Percentiles rank a stretch among this genome's conserved stretches.
phyloP scores from a whole-genome alignment of 176 grass and related monocot genomes.

The Lolium rigidum region DNA sequence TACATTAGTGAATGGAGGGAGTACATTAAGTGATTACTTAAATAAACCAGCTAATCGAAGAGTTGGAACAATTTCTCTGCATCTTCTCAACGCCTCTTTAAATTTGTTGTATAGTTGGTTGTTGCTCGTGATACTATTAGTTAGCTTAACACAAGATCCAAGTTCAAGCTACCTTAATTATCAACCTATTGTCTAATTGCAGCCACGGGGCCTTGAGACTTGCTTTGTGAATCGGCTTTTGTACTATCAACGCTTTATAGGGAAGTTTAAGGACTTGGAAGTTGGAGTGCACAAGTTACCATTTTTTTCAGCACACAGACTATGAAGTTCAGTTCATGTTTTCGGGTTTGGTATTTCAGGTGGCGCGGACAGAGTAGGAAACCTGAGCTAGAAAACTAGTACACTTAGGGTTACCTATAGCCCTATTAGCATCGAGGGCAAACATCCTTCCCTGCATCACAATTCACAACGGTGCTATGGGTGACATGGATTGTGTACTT shows the following conservation, averaged over 20 bases:
- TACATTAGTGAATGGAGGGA: too few species aligned
- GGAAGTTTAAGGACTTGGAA: background rate
- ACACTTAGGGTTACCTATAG: background rate
- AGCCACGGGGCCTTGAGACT: background rate
- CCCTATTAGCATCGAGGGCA: background rate
- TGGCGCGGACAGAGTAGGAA: background rate
- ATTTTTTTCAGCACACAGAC: background rate
- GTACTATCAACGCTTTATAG: background rate
- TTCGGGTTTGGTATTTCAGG: background rate
- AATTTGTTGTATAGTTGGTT: conserved; percentile 74
- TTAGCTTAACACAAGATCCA: background rate
- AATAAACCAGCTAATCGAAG: conserved; percentile 85
- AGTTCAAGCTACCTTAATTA: background rate
- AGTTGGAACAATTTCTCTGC: conserved; percentile 85
- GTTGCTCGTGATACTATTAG: background rate
- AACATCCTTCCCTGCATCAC: background rate
- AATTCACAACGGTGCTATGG: background rate
- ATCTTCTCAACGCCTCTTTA: conserved; percentile 80
- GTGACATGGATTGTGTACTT: background rate
- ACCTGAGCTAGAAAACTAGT: background rate
- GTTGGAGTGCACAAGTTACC: background rate
- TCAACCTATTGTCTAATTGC: background rate
- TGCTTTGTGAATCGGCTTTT: background rate
- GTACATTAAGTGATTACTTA: background rate
- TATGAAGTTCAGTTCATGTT: background rate